These are phyloP conservation scores for Tetrahymena borealis DNA, from an alignment of 73 alveolate species.

Conservation along the genomic window DNA sequence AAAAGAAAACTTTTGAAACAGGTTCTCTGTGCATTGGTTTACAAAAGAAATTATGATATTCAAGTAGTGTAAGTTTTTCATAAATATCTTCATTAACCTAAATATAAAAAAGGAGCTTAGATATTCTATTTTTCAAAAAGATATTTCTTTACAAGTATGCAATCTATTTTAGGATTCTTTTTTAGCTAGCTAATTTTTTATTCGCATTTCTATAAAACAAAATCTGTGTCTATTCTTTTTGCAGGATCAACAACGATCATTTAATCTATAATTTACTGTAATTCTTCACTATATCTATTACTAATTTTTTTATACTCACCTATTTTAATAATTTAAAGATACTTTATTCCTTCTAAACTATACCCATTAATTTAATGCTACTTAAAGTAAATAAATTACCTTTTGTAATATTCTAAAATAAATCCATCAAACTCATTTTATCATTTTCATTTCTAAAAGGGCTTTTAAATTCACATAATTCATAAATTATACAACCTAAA, in stretches of 20 bases:
- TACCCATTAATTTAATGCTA: slow-evolving; percentile 41
- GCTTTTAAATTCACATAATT: slow-evolving; percentile 74
- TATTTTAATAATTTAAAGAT: neutral
- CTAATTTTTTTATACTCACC: slow-evolving; percentile 67
- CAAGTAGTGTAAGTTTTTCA: slow-evolving; percentile 81
- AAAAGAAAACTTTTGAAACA: slow-evolving; percentile 49
- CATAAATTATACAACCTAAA: slow-evolving; percentile 95
- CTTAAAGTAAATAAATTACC: slow-evolving; percentile 43
- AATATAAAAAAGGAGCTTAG: neutral
- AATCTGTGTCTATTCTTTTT: slow-evolving; percentile 72
- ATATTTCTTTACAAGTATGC: slow-evolving; percentile 14
- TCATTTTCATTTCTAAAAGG: slow-evolving; percentile 76
- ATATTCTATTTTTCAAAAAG: neutral
- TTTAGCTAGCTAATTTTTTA: slow-evolving; percentile 14
- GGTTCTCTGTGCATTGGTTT: slow-evolving; percentile 53
- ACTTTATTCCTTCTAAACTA: neutral
- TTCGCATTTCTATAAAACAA: slow-evolving; percentile 14
- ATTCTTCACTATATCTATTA: slow-evolving; percentile 54
- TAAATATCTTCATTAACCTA: slow-evolving; percentile 89
- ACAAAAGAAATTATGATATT: slow-evolving; percentile 80
- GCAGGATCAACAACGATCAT: slow-evolving; percentile 85
- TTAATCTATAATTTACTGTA: slow-evolving; percentile 56
- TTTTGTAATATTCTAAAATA: slow-evolving; percentile 80
- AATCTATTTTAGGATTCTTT: slow-evolving; percentile 39
- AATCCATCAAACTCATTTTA: slow-evolving; percentile 88